Percentiles rank a stretch among this genome's conserved stretches.
phyloP scores from a whole-genome alignment of 2,329 filamentous ascomycete species.

The Verticillium dahliae region DNA sequence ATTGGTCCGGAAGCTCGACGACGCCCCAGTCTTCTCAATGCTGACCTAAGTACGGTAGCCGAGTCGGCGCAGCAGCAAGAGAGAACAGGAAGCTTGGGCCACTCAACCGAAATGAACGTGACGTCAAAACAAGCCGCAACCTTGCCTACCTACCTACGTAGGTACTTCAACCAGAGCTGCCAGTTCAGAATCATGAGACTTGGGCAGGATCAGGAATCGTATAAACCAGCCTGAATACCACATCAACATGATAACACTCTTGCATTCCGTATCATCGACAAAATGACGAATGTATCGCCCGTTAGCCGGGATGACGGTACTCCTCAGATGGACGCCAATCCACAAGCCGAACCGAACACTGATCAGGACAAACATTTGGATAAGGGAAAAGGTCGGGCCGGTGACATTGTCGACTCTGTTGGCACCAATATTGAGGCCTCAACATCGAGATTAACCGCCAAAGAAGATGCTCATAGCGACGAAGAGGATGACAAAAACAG shows the following conservation, averaged over 20 bases:
- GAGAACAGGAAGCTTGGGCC: neutral
- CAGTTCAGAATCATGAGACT: too few species aligned
- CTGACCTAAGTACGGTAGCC: neutral
- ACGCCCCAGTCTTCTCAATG: neutral
- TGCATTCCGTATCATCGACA: neutral
- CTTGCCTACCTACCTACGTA: neutral
- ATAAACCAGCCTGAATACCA: too few species aligned
- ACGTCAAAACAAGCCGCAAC: neutral
- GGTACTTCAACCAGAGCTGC: neutral
- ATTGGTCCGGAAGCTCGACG: too few species aligned
- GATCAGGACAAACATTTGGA: too few species aligned
- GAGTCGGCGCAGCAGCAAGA: too few species aligned
- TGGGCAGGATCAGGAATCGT: neutral
- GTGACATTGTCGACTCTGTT: neutral
- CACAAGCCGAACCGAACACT: too few species aligned
- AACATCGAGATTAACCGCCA: constrained; percentile 5
- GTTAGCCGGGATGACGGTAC: constrained; percentile 3
- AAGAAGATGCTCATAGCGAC: constrained; percentile 8
- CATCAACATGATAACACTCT: too few species aligned
- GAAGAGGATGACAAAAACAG: neutral
- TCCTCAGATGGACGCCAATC: neutral
- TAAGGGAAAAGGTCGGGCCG: neutral
- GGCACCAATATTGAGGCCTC: constrained; percentile 10
- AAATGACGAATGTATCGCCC: neutral
- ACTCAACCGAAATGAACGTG: neutral